These are phyloP conservation scores for Colletotrichum gigasporum DNA, from an alignment of 2,329 filamentous ascomycete species.

Conservation along the genomic window DNA sequence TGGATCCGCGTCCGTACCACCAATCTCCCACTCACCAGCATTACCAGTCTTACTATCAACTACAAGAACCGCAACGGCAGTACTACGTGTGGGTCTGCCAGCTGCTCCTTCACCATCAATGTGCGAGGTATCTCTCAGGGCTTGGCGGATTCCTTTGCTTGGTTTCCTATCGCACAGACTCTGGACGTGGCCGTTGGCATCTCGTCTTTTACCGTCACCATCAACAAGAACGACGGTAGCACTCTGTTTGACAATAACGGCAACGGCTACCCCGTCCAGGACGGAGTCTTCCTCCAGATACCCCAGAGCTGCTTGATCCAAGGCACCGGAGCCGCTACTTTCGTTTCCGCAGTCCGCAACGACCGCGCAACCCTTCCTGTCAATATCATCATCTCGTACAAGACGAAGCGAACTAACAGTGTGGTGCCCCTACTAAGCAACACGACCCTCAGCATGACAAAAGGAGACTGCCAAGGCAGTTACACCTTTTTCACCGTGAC, in stretches of 20 bases:
- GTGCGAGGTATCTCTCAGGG: constrained; percentile 60
- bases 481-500: constrained; percentile 59
- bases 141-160: constrained; percentile 69
- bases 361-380: constrained; percentile 53
- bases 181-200: constrained; percentile 69
- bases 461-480: constrained; percentile 54
- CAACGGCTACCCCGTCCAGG: constrained; percentile 61
- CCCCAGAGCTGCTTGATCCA: constrained; percentile 65
- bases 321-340: constrained; percentile 51
- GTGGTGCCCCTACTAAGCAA: constrained; percentile 52
- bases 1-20: constrained; percentile 67
- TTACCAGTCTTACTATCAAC: constrained; percentile 58
- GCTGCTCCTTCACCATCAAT: constrained; percentile 56
- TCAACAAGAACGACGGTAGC: constrained; percentile 58
- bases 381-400: constrained; percentile 54
- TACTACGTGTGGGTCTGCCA: constrained; percentile 49
- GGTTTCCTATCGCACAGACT: constrained; percentile 57
- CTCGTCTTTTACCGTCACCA: constrained; percentile 65
- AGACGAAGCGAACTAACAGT: constrained; percentile 47
- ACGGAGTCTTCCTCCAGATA: constrained; percentile 63
- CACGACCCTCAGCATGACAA: constrained; percentile 48
- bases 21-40: constrained; percentile 48
- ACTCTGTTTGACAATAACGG: constrained; percentile 66
- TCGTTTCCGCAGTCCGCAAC: constrained; percentile 60
- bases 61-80: constrained; percentile 66